Base-by-base conservation (phyloP, 352 stramenopile genomes). In the Phytophthora macrochlamydospora region DNA sequence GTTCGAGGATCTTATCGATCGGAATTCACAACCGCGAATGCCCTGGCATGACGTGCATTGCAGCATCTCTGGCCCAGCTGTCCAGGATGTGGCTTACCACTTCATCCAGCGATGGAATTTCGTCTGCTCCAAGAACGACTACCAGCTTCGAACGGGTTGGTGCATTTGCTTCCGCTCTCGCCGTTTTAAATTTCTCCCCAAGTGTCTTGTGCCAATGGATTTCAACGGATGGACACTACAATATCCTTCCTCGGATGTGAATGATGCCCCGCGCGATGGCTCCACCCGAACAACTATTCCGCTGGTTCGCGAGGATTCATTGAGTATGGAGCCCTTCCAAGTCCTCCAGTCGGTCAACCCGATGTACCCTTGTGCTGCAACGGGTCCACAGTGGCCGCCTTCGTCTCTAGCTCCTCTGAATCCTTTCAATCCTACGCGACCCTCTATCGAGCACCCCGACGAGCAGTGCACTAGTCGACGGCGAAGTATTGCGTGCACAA, bases 91-190 rank as follows among this genome's bases (percentile, higher is more conserved):
- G 29, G 89, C 87, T 3, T 90, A 85, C 50, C 90, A 97, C 65
- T 97, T 97, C 45, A 95, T 97, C 51, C 87, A 97, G 65, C 89
- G 92, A 18, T 98, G 92, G 92, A 97, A 97, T 54, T 96, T 93
- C 46, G 85, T 94, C 13, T 94, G 85, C 13, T 92, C 86, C 9
- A 95, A 96, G 73, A 94, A 93, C 37, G 85, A 96, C 58, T 94
- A 94, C 65, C 82, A 93, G 56, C 59, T 96, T 46, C 82, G 87
- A 53, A 94, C 86, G 2, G 88, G 87, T 18, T 96, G 88, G 87
- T 96, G 88, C 59, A 94, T 96, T 58, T 96, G 88, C 62, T 86
- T 89, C 28, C 86, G 88, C 28, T 92, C 85, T 12, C 76, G 87
- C 31, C 83, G 88, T 1, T 94, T 96, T 60, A 94, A 93, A 71